Evolutionary conservation across 2,329 filamentous ascomycete genomes (phyloP).

Genomic region (Sporothrix sp.): DNA sequence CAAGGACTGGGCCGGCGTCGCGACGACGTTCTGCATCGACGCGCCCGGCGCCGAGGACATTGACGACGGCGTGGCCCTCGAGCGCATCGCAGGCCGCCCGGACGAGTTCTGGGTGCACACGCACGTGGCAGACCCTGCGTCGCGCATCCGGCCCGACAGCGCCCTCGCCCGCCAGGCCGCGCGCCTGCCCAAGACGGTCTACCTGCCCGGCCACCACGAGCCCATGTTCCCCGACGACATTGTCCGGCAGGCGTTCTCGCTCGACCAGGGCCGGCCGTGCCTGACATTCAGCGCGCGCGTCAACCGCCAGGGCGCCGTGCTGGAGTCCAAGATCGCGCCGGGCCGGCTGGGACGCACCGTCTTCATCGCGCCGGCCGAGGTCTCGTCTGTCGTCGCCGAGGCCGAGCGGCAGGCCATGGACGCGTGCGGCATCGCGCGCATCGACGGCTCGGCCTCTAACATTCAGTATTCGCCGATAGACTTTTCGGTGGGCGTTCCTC

Average conservation of each 20-base stretch:
- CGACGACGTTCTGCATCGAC: slow-evolving; percentile 68
- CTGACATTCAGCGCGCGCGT: slow-evolving; percentile 55
- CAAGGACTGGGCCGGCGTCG: slow-evolving; percentile 47
- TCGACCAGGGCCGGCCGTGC: slow-evolving; percentile 40
- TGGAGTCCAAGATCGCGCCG: slow-evolving; percentile 46
- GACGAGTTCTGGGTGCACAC: slow-evolving; percentile 64
- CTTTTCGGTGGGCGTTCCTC: slow-evolving; percentile 20
- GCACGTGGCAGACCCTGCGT: slow-evolving; percentile 70
- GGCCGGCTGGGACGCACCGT: slow-evolving; percentile 41
- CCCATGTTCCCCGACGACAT: slow-evolving; percentile 48
- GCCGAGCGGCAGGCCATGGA: slow-evolving; percentile 8
- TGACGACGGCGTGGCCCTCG: slow-evolving; percentile 69
- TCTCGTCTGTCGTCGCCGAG: slow-evolving; percentile 31
- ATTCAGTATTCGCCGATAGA: too few relatives aligned
- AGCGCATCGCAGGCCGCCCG: slow-evolving; percentile 38
- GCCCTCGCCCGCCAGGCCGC: slow-evolving; percentile 51
- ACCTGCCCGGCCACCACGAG: slow-evolving; percentile 47
- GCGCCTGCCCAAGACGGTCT: slow-evolving; percentile 49
- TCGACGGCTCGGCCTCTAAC: background rate
- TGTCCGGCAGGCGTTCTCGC: slow-evolving; percentile 43
- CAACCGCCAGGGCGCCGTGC: slow-evolving; percentile 40
- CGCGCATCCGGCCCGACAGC: slow-evolving; percentile 52
- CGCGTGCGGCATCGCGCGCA: background rate
- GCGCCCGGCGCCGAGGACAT: slow-evolving; percentile 56
- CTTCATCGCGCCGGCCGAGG: slow-evolving; percentile 44